Base-by-base conservation (phyloP, 2,329 filamentous ascomycete genomes). In the Claviceps humidiphila region DNA sequence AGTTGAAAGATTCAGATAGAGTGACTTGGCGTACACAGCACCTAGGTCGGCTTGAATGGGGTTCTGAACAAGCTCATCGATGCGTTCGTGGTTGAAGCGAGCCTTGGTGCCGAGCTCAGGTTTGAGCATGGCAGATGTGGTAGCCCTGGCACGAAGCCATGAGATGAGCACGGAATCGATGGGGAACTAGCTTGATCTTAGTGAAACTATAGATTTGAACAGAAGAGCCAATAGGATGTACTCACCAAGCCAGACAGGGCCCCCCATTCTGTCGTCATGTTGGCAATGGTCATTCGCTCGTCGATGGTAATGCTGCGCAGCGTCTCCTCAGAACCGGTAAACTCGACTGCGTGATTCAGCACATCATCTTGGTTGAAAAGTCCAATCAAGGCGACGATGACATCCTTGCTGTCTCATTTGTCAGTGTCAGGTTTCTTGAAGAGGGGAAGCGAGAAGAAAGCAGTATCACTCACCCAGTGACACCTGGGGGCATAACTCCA, bases 361-460 rank as follows among this genome's bases (percentile, higher is more conserved):
- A 96, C 91, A 42, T 96, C 88, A 45, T 95, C 88, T 59, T 89
- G 85, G 51, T 85, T 81, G 72, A 97, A 94, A 0, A 95, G 70
- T 1, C 86, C 87, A 59, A 88, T 94, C 1, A 97, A 76, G 0
- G 89, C 87, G 26, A 96, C 79, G 58, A 97, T 97, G 13, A 95
- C 86, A 66, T 97, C 93, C 68, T 98, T 97, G 30, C 45, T 47
- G 34, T 13, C 5, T n/a, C 45, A 13, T 9, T 11, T 22, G 34
- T 47, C 34, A 47, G 45, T 22, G 45, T 20, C 14, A 45, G 5
- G 5, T 37, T 44, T 8, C 16, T 14, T n/a, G 3, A 44, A 44
- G 1, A 26, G 11, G 22, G 24, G 8, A 44, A 26, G 3, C 14
- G 24, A 44, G 14, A 6, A 44, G 24, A 43, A 16, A 43, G 0